Base-by-base conservation (phyloP, 2,329 filamentous ascomycete species). In the Endothia cerciana region DNA sequence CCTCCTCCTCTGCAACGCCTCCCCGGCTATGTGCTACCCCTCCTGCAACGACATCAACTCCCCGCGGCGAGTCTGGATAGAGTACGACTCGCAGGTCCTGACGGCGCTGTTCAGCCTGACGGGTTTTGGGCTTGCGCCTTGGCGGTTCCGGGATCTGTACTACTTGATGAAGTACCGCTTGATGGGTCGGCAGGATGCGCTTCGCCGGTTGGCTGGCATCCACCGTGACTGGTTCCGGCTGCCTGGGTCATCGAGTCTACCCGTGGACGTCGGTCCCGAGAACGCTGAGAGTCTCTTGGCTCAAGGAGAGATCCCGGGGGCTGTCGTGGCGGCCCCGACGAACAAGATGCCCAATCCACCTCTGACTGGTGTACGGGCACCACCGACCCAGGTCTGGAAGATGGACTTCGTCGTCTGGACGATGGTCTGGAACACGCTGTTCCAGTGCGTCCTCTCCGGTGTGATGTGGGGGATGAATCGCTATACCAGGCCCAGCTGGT, bases 51-150 rank as follows among this genome's bases (percentile, higher is more conserved):
- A 91, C 70, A 89, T 92, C 74, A 81, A 92, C 72, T 93, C 91
- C 0, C 88, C 91, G 1, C 87, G 92, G n/a, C 83, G 90, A 25
- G 89, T 89, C 67, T 97, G 93, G 93, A 87, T 97, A 70, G 93
- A 97, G 77, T 89, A 87, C 72, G 91, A 93, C 75, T 91, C 90
- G 1, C 93, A 97, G 74, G 90, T 97, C 66, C 79, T 94, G 28
- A 96, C 93, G 73, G 90, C 85, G 0, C 85, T 97, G 1, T 97
- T 97, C 82, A 95, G 92, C 77, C 89, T 96, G 7, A 94, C 92
- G 1, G 92, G 89, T 1, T 94, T 96, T 70, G 93, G 93, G 0
- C 83, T 95, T 15, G 89, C 91, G 1, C 93, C 93, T 0, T 97
- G 92, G 93, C 86, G 93, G 40, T 91, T 94, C 71, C 84, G 93